Conservation (phyloP, 345 rosid species). For the Rhodamnia rubescens region DNA sequence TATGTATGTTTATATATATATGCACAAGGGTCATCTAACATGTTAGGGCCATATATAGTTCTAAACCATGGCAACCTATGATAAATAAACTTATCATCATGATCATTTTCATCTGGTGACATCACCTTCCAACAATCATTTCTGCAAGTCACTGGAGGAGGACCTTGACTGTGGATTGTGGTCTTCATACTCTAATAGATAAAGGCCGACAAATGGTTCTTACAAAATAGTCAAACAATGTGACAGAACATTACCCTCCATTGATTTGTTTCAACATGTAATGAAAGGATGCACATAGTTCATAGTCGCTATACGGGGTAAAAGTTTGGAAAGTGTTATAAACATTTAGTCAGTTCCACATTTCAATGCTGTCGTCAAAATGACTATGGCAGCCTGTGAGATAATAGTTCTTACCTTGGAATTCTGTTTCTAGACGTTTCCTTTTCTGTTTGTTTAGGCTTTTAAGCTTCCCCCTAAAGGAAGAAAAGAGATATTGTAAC, state of each 20-base stretch:
- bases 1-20: too few species aligned
- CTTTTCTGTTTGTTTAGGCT: constrained; percentile 56
- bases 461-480: constrained; percentile 51
- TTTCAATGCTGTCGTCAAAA: background rate
- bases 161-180: background rate
- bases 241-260: background rate
- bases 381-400: background rate
- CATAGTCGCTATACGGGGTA: background rate
- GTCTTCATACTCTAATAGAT: background rate
- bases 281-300: background rate
- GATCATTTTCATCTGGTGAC: background rate
- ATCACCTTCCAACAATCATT: background rate
- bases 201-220: background rate
- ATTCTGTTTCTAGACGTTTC: constrained; percentile 58
- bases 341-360: background rate
- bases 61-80: background rate
- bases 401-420: constrained; percentile 39
- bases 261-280: background rate
- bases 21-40: background rate
- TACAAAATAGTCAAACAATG: background rate
- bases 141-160: background rate
- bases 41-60: background rate
- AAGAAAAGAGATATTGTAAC: background rate
- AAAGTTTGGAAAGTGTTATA: background rate
- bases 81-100: background rate